Percentiles rank a stretch among this genome's conserved stretches.
phyloP scores from a whole-genome alignment of 2,329 filamentous ascomycete species.

The Cladophialophora psammophila region DNA sequence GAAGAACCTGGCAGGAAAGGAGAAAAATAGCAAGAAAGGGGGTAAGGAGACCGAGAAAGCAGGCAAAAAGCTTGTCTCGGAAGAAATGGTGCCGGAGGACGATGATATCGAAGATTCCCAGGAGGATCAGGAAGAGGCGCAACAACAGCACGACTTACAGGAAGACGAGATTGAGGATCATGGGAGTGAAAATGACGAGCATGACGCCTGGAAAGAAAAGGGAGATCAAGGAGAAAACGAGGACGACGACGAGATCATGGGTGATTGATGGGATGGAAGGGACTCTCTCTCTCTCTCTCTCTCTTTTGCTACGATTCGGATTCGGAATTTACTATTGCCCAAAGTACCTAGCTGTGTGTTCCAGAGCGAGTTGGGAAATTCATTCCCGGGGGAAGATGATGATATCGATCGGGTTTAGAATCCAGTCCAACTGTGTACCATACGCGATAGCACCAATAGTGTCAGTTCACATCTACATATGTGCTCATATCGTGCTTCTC shows the following conservation, averaged over 20 bases:
- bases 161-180: conserved; percentile 32
- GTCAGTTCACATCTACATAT: too few species aligned
- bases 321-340: too few species aligned
- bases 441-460: too few species aligned
- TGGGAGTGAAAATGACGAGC: conserved; percentile 16
- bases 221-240: conserved; percentile 15
- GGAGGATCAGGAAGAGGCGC: conserved; percentile 36
- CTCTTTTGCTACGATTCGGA: too few species aligned
- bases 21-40: conserved; percentile 35
- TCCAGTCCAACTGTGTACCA: too few species aligned
- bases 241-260: conserved; percentile 40
- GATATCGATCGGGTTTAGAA: too few species aligned
- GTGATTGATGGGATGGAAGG: conserved; percentile 32
- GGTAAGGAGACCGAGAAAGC: conserved; percentile 12
- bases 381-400: too few species aligned
- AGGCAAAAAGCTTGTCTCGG: conserved; percentile 31
- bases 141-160: conserved; percentile 29
- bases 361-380: too few species aligned
- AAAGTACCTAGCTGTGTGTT: too few species aligned
- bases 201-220: conserved; percentile 15
- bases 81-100: conserved; percentile 37
- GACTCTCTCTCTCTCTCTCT: too few species aligned
- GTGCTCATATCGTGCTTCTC: too few species aligned
- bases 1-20: conserved; percentile 30
- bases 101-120: conserved; percentile 40